Conservation (phyloP, 306 rosid genomes). For the Benincasa hispida region DNA sequence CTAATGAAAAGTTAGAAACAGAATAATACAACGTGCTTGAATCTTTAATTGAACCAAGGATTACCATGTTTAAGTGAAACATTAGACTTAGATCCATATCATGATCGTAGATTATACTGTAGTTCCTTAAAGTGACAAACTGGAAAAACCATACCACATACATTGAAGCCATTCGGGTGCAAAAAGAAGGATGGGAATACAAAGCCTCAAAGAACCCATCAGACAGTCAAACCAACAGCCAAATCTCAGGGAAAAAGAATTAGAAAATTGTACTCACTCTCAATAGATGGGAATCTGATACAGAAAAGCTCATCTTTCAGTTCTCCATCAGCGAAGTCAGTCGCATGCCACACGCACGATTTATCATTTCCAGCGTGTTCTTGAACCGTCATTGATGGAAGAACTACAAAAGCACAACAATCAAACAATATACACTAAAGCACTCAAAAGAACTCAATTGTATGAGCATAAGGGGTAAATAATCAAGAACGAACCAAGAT, state of each 20-base stretch:
- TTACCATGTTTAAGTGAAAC: background rate
- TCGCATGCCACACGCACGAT: slow-evolving; percentile 93
- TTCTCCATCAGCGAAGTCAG: slow-evolving; percentile 93
- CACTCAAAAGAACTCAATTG: background rate
- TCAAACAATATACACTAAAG: background rate
- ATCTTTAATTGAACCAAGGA: background rate
- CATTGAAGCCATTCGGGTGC: no score
- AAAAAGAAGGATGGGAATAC: no score
- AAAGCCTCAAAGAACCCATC: background rate
- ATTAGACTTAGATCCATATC: background rate
- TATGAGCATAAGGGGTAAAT: background rate
- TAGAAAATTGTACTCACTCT: slow-evolving; percentile 41
- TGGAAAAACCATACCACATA: no score
- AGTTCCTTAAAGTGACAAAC: no score
- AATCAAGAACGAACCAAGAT: slow-evolving; percentile 34
- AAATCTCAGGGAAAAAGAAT: background rate
- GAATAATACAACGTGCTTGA: background rate
- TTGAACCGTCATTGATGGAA: slow-evolving; percentile 62
- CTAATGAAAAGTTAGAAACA: background rate
- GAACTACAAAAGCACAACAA: slow-evolving; percentile 28
- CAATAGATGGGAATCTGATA: slow-evolving; percentile 84
- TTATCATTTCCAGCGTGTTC: slow-evolving; percentile 97
- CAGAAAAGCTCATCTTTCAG: slow-evolving; percentile 93
- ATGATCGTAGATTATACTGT: background rate
- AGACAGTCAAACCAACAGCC: background rate